phyloP scores from a whole-genome alignment of 2,329 filamentous ascomycete species.

The Colletotrichum nymphaeae region DNA sequence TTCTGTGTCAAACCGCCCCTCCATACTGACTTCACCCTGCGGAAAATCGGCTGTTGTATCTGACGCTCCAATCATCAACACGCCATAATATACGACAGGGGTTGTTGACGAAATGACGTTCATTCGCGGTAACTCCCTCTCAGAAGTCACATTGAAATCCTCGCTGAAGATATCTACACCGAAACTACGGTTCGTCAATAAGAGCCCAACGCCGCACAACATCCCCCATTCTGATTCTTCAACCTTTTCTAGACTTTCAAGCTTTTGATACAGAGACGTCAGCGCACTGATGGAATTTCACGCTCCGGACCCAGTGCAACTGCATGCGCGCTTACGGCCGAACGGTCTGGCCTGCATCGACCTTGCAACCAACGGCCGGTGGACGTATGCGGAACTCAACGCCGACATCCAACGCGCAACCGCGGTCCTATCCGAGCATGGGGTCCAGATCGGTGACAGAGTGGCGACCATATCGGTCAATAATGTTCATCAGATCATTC shows the following conservation, averaged over 20 bases:
- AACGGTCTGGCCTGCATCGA: slow-evolving; percentile 30
- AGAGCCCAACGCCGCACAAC: neutral
- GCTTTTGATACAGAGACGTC: no score
- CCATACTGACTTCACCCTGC: neutral
- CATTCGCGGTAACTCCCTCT: neutral
- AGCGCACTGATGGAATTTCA: neutral
- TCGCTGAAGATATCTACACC: neutral
- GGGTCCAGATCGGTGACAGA: slow-evolving; percentile 20
- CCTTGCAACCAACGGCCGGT: slow-evolving; percentile 28
- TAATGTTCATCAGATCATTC: slow-evolving; percentile 31
- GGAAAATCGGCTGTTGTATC: no score
- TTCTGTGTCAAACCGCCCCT: neutral
- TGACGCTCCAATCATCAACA: neutral
- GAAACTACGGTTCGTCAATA: neutral
- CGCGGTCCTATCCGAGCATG: slow-evolving; percentile 10
- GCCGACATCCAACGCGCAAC: slow-evolving; percentile 27
- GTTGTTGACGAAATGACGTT: neutral
- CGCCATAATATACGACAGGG: neutral
- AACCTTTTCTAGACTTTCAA: neutral
- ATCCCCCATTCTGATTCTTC: neutral
- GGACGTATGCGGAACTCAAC: slow-evolving; percentile 34
- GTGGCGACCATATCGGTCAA: slow-evolving; percentile 26
- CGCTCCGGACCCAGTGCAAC: slow-evolving; percentile 24
- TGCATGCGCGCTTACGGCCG: slow-evolving; percentile 34
- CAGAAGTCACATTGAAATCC: no score